Evolutionary conservation across 2,329 filamentous ascomycete genomes (phyloP).

Genomic region (Phialemonium atrogriseum): DNA sequence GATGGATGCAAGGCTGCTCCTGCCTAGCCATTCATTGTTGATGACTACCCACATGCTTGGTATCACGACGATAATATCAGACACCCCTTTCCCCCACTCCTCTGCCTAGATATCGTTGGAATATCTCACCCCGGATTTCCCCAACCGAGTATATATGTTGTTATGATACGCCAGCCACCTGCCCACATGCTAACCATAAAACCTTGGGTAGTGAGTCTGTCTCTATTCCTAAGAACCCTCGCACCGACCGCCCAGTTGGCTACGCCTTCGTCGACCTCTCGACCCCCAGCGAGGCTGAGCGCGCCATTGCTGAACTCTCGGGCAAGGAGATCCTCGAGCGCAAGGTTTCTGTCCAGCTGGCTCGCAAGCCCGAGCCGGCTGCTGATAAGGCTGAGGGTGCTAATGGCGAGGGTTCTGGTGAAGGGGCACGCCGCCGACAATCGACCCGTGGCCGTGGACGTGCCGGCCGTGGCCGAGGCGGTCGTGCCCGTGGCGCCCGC

Average conservation of each 20-base stretch:
- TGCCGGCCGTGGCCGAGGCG: constrained; percentile 56
- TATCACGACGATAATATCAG: too few relatives aligned
- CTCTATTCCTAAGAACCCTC: constrained; percentile 98
- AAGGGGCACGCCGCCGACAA: constrained; percentile 54
- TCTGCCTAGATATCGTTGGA: not conserved
- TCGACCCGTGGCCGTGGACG: constrained; percentile 61
- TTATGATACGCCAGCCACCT: constrained; percentile 1
- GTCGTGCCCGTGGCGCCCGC: constrained; percentile 57
- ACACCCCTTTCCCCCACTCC: too few relatives aligned
- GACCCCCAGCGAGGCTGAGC: constrained; percentile 87
- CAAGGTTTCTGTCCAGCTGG: constrained; percentile 98
- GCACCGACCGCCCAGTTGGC: constrained; percentile 94
- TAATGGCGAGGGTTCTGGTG: constrained; percentile 68
- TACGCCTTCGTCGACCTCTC: constrained; percentile 99
- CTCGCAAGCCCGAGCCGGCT: constrained; percentile 88
- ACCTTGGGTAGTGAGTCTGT: constrained; percentile 71
- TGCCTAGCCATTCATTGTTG: too few relatives aligned
- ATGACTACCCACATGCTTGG: too few relatives aligned
- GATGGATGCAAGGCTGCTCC: too few relatives aligned
- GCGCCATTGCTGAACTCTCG: constrained; percentile 90
- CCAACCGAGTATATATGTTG: too few relatives aligned
- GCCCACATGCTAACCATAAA: constrained; percentile 23
- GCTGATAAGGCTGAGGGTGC: constrained; percentile 67
- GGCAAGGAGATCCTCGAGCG: constrained; percentile 97
- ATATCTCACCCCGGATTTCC: too few relatives aligned